Conservation (phyloP, 352 stramenopile species). For the Thraustochytrium striatum region DNA sequence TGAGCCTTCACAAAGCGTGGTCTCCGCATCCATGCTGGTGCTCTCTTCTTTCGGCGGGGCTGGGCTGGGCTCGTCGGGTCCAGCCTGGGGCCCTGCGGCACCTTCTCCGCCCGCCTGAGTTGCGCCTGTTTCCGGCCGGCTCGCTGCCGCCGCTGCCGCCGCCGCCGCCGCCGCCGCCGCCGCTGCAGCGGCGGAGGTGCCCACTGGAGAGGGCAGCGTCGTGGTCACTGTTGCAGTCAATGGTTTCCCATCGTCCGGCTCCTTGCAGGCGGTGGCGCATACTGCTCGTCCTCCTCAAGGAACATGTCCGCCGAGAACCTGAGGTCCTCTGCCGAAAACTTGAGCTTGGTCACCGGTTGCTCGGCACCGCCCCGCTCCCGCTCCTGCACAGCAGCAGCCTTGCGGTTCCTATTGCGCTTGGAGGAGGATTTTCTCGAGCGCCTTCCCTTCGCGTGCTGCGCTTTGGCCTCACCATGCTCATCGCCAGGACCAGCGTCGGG, state of each 20-base stretch:
- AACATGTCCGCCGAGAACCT: conserved; percentile 24
- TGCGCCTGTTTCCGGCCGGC: no score
- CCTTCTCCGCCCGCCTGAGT: no score
- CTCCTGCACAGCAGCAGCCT: neutral
- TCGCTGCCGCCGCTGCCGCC: neutral
- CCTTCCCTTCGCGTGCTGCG: neutral
- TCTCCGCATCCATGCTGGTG: no score
- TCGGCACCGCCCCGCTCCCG: neutral
- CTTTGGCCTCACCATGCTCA: neutral
- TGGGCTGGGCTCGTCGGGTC: no score
- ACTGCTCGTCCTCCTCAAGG: neutral
- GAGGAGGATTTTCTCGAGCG: neutral
- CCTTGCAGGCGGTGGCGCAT: neutral
- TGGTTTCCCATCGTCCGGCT: neutral
- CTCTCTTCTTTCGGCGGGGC: no score
- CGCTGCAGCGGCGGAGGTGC: neutral
- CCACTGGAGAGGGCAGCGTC: neutral
- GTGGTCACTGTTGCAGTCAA: neutral
- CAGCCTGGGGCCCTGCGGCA: no score
- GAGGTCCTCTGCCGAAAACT: neutral
- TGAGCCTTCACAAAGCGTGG: no score
- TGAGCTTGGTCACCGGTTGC: neutral
- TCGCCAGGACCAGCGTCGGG: neutral
- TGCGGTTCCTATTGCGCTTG: neutral
- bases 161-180: neutral